Evolutionary conservation across 208 protist genomes (phyloP).

Genomic region (Tetramitus jugosus): DNA sequence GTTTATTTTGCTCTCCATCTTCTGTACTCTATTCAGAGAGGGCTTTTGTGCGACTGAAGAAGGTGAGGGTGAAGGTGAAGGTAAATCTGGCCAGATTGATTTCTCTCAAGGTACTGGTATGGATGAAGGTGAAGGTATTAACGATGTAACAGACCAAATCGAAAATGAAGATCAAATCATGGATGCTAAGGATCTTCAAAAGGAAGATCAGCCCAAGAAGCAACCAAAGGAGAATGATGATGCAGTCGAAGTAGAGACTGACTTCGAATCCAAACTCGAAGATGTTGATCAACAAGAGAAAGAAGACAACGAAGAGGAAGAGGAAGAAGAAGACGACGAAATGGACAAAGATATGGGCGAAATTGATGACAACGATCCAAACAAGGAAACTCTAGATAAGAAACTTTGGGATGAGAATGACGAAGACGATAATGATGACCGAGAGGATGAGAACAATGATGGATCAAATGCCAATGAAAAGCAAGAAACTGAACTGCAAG

Average conservation of each 20-base stretch:
- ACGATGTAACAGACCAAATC: conserved; percentile 95
- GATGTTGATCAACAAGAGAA: conserved; percentile 70
- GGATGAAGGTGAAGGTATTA: conserved; percentile 95
- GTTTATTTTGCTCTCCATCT: conserved; percentile 67
- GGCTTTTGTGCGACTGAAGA: conserved; percentile 84
- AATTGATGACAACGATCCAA: conserved; percentile 32
- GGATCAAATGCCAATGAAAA: not conserved
- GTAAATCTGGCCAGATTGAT: conserved; percentile 44
- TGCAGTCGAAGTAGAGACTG: conserved; percentile 52
- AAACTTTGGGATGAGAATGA: conserved; percentile 42
- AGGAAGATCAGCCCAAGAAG: not conserved
- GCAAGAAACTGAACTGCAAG: conserved; percentile 20
- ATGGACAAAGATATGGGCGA: conserved; percentile 33
- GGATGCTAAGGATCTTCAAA: conserved; percentile 67
- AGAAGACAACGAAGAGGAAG: conserved; percentile 58
- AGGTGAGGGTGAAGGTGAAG: conserved; percentile 51
- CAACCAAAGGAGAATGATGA: conserved; percentile 38
- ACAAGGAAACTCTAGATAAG: conserved; percentile 25
- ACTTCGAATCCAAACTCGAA: conserved; percentile 65
- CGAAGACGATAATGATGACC: conserved; percentile 36
- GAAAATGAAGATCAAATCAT: conserved; percentile 91
- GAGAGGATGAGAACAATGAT: not conserved
- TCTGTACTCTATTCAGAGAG: conserved; percentile 75
- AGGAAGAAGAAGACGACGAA: conserved; percentile 47
- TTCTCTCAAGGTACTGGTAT: conserved; percentile 89